A percentile compares a stretch with the other conserved stretches of the same genome.
These are phyloP conservation scores for Diplodia mutila DNA, from an alignment of 2,329 filamentous ascomycete genomes.

Conservation along the genomic window DNA sequence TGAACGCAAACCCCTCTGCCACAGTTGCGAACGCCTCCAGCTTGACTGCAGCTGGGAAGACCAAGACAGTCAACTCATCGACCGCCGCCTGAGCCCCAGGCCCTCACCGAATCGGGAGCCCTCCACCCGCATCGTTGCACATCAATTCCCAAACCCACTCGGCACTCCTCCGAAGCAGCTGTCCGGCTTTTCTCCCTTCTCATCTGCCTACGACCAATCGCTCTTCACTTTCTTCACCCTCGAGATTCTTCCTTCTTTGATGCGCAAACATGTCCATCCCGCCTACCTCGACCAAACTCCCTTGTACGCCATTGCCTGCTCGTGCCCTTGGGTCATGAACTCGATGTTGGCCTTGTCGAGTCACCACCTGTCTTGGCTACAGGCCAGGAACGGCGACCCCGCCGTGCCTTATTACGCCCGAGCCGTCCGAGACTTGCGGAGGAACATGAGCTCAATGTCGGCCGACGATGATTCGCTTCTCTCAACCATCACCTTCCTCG, in stretches of 20 bases:
- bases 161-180: not conserved
- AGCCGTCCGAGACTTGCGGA: conserved; percentile 8
- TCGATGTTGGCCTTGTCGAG: not conserved
- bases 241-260: not conserved
- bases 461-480: not conserved
- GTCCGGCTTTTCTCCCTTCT: not conserved
- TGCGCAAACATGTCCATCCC: conserved; percentile 10
- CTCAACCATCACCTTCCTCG: conserved; percentile 5
- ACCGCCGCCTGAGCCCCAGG: not conserved
- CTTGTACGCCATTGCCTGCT: not conserved
- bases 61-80: not conserved
- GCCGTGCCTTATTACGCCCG: conserved; percentile 16
- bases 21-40: conserved; percentile 1
- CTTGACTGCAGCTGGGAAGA: conserved; percentile 15
- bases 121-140: not conserved
- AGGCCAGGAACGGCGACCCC: not conserved
- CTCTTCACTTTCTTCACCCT: not conserved
- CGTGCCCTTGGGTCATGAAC: conserved; percentile 11
- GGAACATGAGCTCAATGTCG: conserved; percentile 3
- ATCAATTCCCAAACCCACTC: not conserved
- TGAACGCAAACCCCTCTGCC: conserved; percentile 10
- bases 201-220: not conserved
- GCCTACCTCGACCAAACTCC: not conserved
- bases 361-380: conserved; percentile 2
- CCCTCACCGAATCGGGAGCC: not conserved